Evolutionary conservation across 108 stramenopile genomes (phyloP), one percentile per base, ranked within the genome.

Genomic region (Skeletonema grethae): DNA sequence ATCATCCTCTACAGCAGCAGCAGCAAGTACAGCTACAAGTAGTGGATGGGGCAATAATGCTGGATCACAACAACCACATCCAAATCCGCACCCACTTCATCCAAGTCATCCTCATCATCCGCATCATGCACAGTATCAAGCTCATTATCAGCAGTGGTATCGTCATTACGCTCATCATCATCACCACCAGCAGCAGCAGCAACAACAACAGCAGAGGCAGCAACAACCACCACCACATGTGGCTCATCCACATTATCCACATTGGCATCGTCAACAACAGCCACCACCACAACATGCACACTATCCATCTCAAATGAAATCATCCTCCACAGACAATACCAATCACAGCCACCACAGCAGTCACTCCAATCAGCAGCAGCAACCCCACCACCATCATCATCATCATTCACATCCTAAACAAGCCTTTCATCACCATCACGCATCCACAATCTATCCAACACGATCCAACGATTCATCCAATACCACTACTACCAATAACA

Each of bases 121-220:
- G 15, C 41, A 43, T 43, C 41, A 43, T n/a, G 41, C 41, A n/a
- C 41, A 43, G 5, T 43, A 43, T n/a, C 41, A 43, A 43, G 41
- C 41, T 43, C 41, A 43, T 43, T 43, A 43, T 43, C 41, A 43
- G 41, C 41, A 43, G 41, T 43, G 41, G 41, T 43, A 43, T 43
- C 41, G 41, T 43, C 41, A 43, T 43, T 43, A 43, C n/a, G 41
- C 41, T 15, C 41, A 43, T 43, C 41, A 43, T 43, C 41, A 43
- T n/a, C 41, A 43, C 3, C 41, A 43, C 0, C 41, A 43, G 0
- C 41, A 43, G 4, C 41, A 43, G 0, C 41, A n/a, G 15, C 41
- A 43, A 0, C 41, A 43, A 10, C 15, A 15, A 2, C 41, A 43
- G 41, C 41, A 43, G 15, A 15, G 15, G 4, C 41, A 43, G n/a